Evolutionary conservation across 805 yeast genomes (phyloP).

Genomic region (Candida awuae): DNA sequence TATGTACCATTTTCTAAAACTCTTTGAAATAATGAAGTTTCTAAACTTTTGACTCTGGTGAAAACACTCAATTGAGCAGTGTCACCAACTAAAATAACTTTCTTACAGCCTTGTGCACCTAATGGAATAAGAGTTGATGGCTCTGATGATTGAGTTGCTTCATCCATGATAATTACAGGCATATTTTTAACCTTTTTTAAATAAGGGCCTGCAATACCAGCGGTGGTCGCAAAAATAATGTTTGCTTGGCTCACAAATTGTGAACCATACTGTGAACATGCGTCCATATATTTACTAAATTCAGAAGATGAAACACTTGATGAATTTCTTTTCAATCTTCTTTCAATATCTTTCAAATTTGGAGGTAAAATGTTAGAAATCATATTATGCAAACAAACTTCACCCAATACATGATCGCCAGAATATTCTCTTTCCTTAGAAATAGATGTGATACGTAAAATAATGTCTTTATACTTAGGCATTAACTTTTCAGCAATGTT

Average conservation of each 20-base stretch:
- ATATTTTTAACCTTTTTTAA: slow-evolving; percentile 40
- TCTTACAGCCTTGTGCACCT: slow-evolving; percentile 58
- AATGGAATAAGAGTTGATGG: slow-evolving; percentile 64
- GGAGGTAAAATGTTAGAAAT: slow-evolving; percentile 43
- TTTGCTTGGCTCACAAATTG: slow-evolving; percentile 54
- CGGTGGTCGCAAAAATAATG: slow-evolving; percentile 66
- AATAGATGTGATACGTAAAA: slow-evolving; percentile 50
- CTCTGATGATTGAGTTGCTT: slow-evolving; percentile 70
- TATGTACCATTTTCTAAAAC: slow-evolving; percentile 55
- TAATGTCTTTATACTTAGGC: slow-evolving; percentile 39
- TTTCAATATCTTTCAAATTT: slow-evolving; percentile 34
- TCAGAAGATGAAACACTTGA: slow-evolving; percentile 34
- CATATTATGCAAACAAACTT: slow-evolving; percentile 58
- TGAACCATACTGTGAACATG: slow-evolving; percentile 13
- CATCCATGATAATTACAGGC: slow-evolving; percentile 73
- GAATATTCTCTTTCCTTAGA: slow-evolving; percentile 57
- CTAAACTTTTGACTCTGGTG: slow-evolving; percentile 58
- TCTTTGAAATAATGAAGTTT: slow-evolving; percentile 63
- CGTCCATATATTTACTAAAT: slow-evolving; percentile 42
- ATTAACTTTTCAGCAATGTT: slow-evolving; percentile 65
- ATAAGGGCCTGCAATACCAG: slow-evolving; percentile 61
- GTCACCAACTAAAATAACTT: slow-evolving; percentile 70
- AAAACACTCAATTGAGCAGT: slow-evolving; percentile 68
- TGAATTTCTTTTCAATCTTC: slow-evolving; percentile 37
- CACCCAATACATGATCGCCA: slow-evolving; percentile 44